Conservation (phyloP, 2,329 filamentous ascomycete genomes). For the Thielaviopsis ethacetica region DNA sequence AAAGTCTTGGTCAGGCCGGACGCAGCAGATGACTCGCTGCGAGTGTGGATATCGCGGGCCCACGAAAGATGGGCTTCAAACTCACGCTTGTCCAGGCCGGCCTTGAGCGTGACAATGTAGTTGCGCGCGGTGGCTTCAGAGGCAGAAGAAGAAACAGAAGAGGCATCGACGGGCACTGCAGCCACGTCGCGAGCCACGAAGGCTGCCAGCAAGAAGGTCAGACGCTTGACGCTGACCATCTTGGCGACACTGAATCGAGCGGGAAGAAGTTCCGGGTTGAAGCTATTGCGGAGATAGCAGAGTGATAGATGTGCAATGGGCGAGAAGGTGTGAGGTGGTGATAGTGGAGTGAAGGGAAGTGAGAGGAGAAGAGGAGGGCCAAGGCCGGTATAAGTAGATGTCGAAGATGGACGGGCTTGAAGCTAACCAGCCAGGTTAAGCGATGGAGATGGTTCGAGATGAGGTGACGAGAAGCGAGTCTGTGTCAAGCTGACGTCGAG, state of each 20-base stretch:
- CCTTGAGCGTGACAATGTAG: slow-evolving; percentile 31
- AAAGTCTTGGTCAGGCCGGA: slow-evolving; percentile 20
- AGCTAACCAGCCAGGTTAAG: no score
- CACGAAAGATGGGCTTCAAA: slow-evolving; percentile 21
- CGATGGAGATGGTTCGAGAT: no score
- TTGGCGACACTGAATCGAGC: not conserved
- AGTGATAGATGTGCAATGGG: no score
- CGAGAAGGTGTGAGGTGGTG: no score
- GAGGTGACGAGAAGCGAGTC: no score
- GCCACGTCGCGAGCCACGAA: slow-evolving; percentile 14
- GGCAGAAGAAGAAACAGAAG: not conserved
- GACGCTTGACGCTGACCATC: slow-evolving; percentile 14
- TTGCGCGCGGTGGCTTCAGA: slow-evolving; percentile 19
- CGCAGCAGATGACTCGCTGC: slow-evolving; percentile 18
- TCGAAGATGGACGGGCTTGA: no score
- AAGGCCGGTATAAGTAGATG: no score
- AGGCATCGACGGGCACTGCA: not conserved
- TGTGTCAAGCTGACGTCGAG: no score
- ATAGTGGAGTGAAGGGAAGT: not conserved
- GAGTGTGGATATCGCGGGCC: slow-evolving; percentile 19
- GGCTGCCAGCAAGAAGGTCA: slow-evolving; percentile 12
- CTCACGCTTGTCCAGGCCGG: slow-evolving; percentile 18
- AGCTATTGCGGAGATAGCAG: no score
- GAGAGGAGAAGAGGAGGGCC: not conserved
- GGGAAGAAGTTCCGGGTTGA: no score